phyloP scores from a whole-genome alignment of 164 flowering plant genomes.

The Vitis labrusca region DNA sequence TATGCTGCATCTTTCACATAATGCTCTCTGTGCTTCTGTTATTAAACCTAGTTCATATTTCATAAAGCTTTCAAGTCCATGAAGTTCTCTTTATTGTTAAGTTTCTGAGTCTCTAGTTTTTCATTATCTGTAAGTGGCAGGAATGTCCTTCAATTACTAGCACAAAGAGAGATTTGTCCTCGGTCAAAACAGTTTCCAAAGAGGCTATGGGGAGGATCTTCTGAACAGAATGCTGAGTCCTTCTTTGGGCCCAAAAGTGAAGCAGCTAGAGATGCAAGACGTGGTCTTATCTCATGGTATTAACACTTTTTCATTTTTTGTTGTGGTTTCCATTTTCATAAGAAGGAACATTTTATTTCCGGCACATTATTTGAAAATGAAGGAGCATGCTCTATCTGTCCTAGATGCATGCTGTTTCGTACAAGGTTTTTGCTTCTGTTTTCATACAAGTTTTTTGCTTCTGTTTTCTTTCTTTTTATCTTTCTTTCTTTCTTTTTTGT shows the following conservation, averaged over 20 bases:
- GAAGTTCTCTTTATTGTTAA: no score
- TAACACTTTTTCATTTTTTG: neutral
- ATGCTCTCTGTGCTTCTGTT: no score
- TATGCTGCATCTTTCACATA: no score
- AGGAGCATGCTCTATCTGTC: no score
- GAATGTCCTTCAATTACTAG: constrained; percentile 64
- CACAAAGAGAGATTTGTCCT: constrained; percentile 73
- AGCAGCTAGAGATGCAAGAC: constrained; percentile 51
- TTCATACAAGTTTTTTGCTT: no score
- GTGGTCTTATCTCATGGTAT: constrained; percentile 74
- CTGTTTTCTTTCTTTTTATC: neutral
- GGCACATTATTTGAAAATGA: no score
- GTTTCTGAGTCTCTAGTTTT: neutral
- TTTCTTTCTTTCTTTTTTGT: neutral
- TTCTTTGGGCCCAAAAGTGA: constrained; percentile 28
- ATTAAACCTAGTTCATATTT: no score
- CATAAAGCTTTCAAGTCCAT: no score
- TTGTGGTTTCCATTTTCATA: no score
- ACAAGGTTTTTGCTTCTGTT: no score
- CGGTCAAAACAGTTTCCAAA: constrained; percentile 42
- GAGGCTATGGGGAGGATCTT: constrained; percentile 54
- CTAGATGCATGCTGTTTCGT: no score
- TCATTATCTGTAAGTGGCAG: constrained; percentile 22
- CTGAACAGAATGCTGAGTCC: constrained; percentile 21
- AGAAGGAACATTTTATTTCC: no score